phyloP scores from a whole-genome alignment of 1,139 yeast species.

The Saccharomyces hybrid region DNA sequence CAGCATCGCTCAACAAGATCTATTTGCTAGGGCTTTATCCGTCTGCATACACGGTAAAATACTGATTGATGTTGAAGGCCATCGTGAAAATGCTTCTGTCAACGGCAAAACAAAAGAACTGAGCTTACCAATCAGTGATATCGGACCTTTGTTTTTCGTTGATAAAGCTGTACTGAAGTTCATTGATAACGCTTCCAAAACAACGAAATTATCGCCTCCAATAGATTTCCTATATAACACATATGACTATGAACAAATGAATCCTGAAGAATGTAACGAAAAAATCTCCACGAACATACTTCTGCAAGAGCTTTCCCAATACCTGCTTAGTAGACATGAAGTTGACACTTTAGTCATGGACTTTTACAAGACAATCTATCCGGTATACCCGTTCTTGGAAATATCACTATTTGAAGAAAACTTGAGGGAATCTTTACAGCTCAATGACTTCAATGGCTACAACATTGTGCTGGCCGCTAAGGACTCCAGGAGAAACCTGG shows the following conservation, averaged over 20 bases:
- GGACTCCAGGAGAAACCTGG: slow-evolving; percentile 8
- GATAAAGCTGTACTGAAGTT: slow-evolving; percentile 4
- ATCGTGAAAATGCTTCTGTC: not conserved
- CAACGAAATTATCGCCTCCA: not conserved
- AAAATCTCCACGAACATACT: slow-evolving; percentile 4
- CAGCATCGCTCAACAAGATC: slow-evolving; percentile 14
- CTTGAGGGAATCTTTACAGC: slow-evolving; percentile 8
- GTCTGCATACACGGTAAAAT: slow-evolving; percentile 16
- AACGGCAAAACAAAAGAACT: not conserved
- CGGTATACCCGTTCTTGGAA: slow-evolving; percentile 20
- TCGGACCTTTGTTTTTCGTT: slow-evolving; percentile 4
- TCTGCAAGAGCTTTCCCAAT: not conserved
- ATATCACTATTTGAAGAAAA: slow-evolving; percentile 16
- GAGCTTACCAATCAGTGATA: not conserved
- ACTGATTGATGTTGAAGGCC: slow-evolving; percentile 3
- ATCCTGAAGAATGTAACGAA: slow-evolving; percentile 10
- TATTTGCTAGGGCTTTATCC: slow-evolving; percentile 12
- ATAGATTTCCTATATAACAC: not conserved
- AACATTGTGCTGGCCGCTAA: not conserved
- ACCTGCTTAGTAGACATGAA: not conserved
- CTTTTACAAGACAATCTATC: slow-evolving; percentile 20
- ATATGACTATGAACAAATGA: not conserved
- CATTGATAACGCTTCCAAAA: not conserved
- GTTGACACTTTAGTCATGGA: slow-evolving; percentile 10
- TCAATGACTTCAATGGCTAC: slow-evolving; percentile 2